Evolutionary conservation across 2,329 filamentous ascomycete genomes (phyloP).

Genomic region (Ceratocystis eucalypticola): DNA sequence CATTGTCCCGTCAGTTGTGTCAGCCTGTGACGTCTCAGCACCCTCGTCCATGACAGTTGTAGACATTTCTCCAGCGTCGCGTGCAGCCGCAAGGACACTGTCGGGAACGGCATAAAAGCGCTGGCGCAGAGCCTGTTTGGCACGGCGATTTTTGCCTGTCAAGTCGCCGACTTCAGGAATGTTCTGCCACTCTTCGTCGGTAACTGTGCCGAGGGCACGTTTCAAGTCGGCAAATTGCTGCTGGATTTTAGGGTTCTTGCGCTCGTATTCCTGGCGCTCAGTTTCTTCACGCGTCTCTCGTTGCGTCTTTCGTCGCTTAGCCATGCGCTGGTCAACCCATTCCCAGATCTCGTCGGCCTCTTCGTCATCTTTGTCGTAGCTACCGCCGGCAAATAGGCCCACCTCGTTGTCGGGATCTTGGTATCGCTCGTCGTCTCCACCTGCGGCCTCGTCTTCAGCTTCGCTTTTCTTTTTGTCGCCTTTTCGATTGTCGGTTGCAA

Average conservation of each 20-base stretch:
- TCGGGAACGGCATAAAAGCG: conserved; percentile 94
- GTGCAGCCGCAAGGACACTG: conserved; percentile 78
- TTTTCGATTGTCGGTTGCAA: conserved; percentile 53
- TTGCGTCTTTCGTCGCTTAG: conserved; percentile 69
- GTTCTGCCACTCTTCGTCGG: conserved; percentile 92
- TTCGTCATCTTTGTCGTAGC: conserved; percentile 95
- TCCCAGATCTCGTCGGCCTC: conserved; percentile 95
- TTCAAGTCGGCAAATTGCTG: conserved; percentile 96
- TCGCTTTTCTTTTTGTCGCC: conserved; percentile 57
- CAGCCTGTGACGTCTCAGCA: conserved; percentile 23
- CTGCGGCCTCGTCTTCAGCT: conserved; percentile 30
- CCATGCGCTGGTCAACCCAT: conserved; percentile 95
- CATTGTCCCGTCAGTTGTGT: conserved; percentile 68
- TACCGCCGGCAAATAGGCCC: conserved; percentile 84
- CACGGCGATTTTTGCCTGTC: conserved; percentile 82
- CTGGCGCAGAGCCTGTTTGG: conserved; percentile 68
- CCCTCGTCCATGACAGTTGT: conserved; percentile 76
- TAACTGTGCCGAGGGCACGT: conserved; percentile 71
- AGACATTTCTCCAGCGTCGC: conserved; percentile 67
- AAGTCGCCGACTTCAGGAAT: conserved; percentile 92
- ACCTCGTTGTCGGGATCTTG: conserved; percentile 97
- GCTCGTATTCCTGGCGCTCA: conserved; percentile 89
- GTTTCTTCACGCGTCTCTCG: conserved; percentile 89
- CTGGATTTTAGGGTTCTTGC: conserved; percentile 94
- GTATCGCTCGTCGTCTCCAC: conserved; percentile 62